phyloP scores from a whole-genome alignment of 768 basidiomycete genomes.

The Tephrocybe rancida region DNA sequence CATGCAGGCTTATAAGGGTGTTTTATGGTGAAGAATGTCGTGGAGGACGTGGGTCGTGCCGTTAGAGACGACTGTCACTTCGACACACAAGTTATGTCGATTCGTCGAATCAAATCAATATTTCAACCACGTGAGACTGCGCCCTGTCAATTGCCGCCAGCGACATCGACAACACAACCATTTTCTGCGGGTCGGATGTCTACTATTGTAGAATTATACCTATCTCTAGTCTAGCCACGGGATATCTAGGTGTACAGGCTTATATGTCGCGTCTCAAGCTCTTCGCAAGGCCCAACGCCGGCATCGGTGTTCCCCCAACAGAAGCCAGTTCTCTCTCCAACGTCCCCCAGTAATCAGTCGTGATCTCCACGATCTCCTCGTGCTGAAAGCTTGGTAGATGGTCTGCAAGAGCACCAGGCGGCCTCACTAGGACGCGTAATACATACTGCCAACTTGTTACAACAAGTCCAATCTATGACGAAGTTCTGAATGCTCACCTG shows the following conservation, averaged over 20 bases:
- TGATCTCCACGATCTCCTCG: slow-evolving; percentile 36
- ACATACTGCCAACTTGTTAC: slow-evolving; percentile 33
- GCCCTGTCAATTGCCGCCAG: background rate
- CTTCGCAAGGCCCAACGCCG: slow-evolving; percentile 38
- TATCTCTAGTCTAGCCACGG: too few species aligned
- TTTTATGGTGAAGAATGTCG: background rate
- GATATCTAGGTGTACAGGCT: slow-evolving; percentile 1
- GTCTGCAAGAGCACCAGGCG: slow-evolving; percentile 27
- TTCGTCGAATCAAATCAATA: background rate
- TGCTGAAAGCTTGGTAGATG: slow-evolving; percentile 38
- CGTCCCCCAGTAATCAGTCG: slow-evolving; percentile 41
- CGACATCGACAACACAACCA: slow-evolving; percentile 9
- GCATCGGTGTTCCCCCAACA: slow-evolving; percentile 38
- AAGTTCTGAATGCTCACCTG: slow-evolving; percentile 22
- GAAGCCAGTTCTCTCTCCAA: slow-evolving; percentile 37
- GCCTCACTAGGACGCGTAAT: slow-evolving; percentile 33
- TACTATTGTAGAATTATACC: too few species aligned
- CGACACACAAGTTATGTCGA: too few species aligned
- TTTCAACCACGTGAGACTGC: slow-evolving; percentile 13
- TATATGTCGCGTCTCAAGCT: slow-evolving; percentile 15
- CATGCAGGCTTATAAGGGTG: slow-evolving; percentile 40
- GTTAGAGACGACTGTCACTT: too few species aligned
- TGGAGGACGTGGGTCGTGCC: background rate
- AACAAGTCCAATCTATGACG: background rate
- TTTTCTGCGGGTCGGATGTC: too few species aligned